Percentiles rank a stretch among this genome's conserved stretches.
phyloP scores from a whole-genome alignment of 2,329 filamentous ascomycete genomes.

The Aspergillus ustus region DNA sequence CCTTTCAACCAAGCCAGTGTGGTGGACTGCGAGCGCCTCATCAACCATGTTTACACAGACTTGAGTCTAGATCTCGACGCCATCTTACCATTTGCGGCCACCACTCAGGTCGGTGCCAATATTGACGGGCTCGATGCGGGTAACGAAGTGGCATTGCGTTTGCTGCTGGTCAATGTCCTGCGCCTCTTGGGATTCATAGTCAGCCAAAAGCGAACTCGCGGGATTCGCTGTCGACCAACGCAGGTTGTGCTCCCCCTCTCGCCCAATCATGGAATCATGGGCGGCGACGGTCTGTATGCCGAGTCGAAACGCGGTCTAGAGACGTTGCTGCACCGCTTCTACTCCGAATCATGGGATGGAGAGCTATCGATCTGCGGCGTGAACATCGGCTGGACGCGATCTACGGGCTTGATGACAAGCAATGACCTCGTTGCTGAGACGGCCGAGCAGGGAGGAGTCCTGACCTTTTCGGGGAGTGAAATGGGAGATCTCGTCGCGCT shows the following conservation, averaged over 20 bases:
- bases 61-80: constrained; percentile 5
- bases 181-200: constrained; percentile 1
- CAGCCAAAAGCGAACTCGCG: not conserved
- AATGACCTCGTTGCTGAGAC: constrained; percentile 10
- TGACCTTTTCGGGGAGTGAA: constrained; percentile 4
- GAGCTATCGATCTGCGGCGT: constrained; percentile 12
- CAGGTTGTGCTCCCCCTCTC: constrained; percentile 8
- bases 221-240: not conserved
- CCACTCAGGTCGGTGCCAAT: not conserved
- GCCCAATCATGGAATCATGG: constrained; percentile 11
- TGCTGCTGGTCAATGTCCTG: constrained; percentile 9
- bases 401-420: constrained; percentile 5
- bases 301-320: constrained; percentile 12
- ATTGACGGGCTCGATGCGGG: not conserved
- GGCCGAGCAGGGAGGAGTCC: not conserved
- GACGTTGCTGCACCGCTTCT: not conserved
- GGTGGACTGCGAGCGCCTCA: not conserved
- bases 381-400: constrained; percentile 8
- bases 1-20: constrained; percentile 12
- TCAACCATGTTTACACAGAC: constrained; percentile 6
- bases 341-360: constrained; percentile 5
- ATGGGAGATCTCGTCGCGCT: constrained; percentile 5
- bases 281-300: constrained; percentile 10
- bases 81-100: constrained; percentile 9
- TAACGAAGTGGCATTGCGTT: constrained; percentile 3